Evolutionary conservation across 2,329 filamentous ascomycete genomes (phyloP).

Genomic region (Paraphoma sp.): DNA sequence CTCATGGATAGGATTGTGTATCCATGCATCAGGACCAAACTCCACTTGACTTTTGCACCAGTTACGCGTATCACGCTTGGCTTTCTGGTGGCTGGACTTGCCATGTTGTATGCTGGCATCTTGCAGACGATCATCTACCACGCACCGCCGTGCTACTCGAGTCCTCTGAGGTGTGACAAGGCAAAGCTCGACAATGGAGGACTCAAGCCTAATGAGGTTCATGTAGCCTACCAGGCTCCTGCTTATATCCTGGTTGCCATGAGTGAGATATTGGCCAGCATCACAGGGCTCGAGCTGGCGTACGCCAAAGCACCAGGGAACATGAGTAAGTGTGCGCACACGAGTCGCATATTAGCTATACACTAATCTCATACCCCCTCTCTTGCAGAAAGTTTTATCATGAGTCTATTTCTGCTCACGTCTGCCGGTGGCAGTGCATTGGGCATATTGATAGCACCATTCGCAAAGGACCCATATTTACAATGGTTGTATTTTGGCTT

Average conservation of each 20-base stretch:
- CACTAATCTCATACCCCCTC: too few relatives aligned
- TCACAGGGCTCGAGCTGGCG: conserved; percentile 57
- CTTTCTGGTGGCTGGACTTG: conserved; percentile 60
- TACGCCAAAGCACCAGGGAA: conserved; percentile 55
- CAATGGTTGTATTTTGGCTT: conserved; percentile 71
- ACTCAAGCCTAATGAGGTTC: conserved; percentile 50
- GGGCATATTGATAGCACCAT: conserved; percentile 66
- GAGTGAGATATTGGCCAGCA: conserved; percentile 55
- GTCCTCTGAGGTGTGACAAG: conserved; percentile 48
- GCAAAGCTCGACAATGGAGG: conserved; percentile 36
- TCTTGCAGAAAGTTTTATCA: conserved; percentile 50
- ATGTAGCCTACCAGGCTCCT: conserved; percentile 54
- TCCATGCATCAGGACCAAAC: conserved; percentile 51
- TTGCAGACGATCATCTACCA: conserved; percentile 64
- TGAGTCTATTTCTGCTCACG: conserved; percentile 66
- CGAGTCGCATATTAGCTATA: too few relatives aligned
- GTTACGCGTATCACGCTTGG: conserved; percentile 62
- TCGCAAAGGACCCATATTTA: conserved; percentile 68
- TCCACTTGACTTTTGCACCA: conserved; percentile 53
- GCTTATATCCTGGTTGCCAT: conserved; percentile 56
- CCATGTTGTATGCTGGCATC: conserved; percentile 63
- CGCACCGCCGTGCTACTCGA: conserved; percentile 60
- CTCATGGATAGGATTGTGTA: conserved; percentile 55
- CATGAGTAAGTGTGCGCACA: conserved; percentile 41
- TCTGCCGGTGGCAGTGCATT: conserved; percentile 66